phyloP scores from a whole-genome alignment of 495 filamentous ascomycete genomes.

The Parachaetomium inaequale region DNA sequence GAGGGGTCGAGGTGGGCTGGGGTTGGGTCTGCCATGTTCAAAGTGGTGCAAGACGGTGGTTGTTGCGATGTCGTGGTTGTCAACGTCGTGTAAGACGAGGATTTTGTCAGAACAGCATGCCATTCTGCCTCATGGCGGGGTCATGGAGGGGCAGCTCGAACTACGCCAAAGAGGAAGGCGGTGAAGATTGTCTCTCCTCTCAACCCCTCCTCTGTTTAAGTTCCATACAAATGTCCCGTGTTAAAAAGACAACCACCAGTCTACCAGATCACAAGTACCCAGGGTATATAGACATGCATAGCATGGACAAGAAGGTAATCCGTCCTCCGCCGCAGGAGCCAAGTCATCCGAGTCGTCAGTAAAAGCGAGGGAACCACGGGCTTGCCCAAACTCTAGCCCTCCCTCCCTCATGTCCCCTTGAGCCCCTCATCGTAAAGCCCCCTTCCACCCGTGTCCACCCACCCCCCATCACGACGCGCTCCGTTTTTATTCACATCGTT shows the following conservation, averaged over 20 bases:
- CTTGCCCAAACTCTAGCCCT: not conserved
- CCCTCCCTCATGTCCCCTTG: not conserved
- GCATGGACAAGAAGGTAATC: constrained; percentile 12
- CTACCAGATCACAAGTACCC: not conserved
- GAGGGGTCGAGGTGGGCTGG: constrained; percentile 57
- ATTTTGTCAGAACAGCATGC: not conserved
- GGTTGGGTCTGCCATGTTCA: constrained; percentile 7
- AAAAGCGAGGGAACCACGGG: constrained; percentile 6
- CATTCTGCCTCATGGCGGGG: constrained; percentile 22
- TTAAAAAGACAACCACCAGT: constrained; percentile 2
- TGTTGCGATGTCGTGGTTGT: not conserved
- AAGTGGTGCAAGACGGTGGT: not conserved
- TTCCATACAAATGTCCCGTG: not conserved
- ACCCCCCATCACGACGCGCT: not conserved
- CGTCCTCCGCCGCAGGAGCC: not conserved
- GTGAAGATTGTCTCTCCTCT: constrained; percentile 9
- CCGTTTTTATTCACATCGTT: constrained; percentile 4
- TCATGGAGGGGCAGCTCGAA: constrained; percentile 22
- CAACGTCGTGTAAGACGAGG: not conserved
- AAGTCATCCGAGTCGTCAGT: constrained; percentile 11
- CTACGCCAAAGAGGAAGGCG: constrained; percentile 20
- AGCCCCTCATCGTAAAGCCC: not conserved
- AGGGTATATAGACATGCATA: constrained; percentile 15
- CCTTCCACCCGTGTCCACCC: not conserved
- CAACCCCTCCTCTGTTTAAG: not conserved